A percentile compares a stretch with the other conserved stretches of the same genome.
phyloP scores from a whole-genome alignment of 2,329 filamentous ascomycete species.

The Boeremia lycopersici region DNA sequence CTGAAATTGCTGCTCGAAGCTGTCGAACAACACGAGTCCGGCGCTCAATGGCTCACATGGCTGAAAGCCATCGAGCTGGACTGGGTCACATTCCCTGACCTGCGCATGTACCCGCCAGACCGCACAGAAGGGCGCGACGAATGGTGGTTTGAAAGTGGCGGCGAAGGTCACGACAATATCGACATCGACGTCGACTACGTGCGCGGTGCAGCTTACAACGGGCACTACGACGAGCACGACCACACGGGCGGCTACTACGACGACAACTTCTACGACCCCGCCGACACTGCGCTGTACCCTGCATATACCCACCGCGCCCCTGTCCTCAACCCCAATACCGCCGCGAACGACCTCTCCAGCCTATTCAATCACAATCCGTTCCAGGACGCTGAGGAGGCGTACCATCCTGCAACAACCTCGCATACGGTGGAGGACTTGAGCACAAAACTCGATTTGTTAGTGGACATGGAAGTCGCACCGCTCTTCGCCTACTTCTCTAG shows the following conservation, averaged over 20 bases:
- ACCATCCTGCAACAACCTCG: constrained; percentile 18
- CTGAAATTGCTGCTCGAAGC: constrained; percentile 37
- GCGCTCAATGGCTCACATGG: constrained; percentile 39
- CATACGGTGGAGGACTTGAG: constrained; percentile 29
- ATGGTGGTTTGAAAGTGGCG: constrained; percentile 34
- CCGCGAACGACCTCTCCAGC: constrained; percentile 35
- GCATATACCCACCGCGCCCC: constrained; percentile 23
- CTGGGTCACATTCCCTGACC: constrained; percentile 45
- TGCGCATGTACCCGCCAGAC: constrained; percentile 40
- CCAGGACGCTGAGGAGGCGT: constrained; percentile 33
- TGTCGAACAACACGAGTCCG: constrained; percentile 34
- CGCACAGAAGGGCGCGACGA: constrained; percentile 28
- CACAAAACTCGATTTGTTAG: constrained; percentile 40
- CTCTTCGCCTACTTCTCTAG: constrained; percentile 42
- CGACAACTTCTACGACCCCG: constrained; percentile 43
- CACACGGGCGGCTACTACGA: constrained; percentile 43
- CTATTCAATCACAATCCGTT: constrained; percentile 43
- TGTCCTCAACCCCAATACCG: constrained; percentile 1
- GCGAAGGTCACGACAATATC: constrained; percentile 14
- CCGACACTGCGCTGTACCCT: constrained; percentile 35
- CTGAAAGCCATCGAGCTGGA: constrained; percentile 41
- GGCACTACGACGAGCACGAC: constrained; percentile 43
- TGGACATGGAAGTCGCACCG: constrained; percentile 41
- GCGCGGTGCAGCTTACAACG: constrained; percentile 30
- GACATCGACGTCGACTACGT: constrained; percentile 41